These are phyloP conservation scores for Kazachstania viticola DNA, from an alignment of 805 yeast species.

Conservation along the genomic window DNA sequence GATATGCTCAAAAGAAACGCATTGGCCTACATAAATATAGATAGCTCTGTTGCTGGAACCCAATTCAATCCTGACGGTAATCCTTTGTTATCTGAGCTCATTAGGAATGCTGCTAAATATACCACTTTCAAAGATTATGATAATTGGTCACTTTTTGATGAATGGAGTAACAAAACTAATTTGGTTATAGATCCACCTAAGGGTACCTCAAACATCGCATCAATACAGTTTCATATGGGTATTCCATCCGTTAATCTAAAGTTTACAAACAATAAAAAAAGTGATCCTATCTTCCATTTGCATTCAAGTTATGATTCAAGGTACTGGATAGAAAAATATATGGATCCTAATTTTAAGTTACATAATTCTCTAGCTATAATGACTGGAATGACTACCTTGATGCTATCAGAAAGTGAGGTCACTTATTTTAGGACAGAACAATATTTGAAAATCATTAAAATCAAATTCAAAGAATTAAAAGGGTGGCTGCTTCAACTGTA, in stretches of 20 bases:
- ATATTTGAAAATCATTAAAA: slow-evolving; percentile 35
- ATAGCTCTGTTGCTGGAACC: slow-evolving; percentile 42
- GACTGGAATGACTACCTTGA: slow-evolving; percentile 43
- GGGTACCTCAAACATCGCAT: slow-evolving; percentile 43
- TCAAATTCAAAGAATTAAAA: slow-evolving; percentile 9
- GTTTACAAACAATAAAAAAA: slow-evolving; percentile 24
- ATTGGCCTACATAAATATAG: slow-evolving; percentile 42
- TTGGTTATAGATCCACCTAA: slow-evolving; percentile 34
- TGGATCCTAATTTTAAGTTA: slow-evolving; percentile 40
- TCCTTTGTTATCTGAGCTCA: slow-evolving; percentile 41
- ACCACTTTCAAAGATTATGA: slow-evolving; percentile 33
- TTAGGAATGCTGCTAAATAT: slow-evolving; percentile 34
- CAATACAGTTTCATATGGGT: slow-evolving; percentile 56
- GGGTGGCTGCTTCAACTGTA: slow-evolving; percentile 9
- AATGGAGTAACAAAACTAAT: slow-evolving; percentile 31
- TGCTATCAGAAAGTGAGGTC: slow-evolving; percentile 47
- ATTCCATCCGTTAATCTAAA: slow-evolving; percentile 49
- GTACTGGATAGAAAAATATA: slow-evolving; percentile 41
- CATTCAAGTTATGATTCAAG: slow-evolving; percentile 51
- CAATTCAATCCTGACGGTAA: slow-evolving; percentile 38
- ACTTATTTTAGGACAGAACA: slow-evolving; percentile 35
- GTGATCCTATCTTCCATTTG: slow-evolving; percentile 43
- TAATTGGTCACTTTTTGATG: slow-evolving; percentile 35
- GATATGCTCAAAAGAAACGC: slow-evolving; percentile 36
- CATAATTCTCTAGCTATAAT: slow-evolving; percentile 51